Base-by-base conservation (phyloP, 176 grass and related monocot species). In the Phyllostachys edulis region DNA sequence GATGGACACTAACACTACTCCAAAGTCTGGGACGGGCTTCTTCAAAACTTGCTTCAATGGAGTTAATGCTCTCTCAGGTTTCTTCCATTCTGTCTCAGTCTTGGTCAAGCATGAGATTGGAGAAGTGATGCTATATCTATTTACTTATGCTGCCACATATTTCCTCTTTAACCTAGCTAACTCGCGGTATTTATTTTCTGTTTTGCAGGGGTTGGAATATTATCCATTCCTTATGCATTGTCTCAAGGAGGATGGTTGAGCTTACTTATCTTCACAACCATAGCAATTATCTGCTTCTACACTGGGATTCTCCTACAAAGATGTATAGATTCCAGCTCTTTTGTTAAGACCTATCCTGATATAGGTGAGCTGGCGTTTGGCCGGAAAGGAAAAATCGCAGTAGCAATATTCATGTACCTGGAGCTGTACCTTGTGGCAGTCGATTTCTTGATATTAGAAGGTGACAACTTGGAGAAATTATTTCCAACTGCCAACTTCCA, bases 1-100 rank as follows among this genome's bases (percentile, higher is more conserved):
- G 78, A 86, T 91, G 85, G 84, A 93, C 49, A 76, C 46, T n/a
- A 82, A 80, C 63, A 80, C 47, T 67, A 14, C 77, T 68, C 29
- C 79, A 47, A 93, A 97, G 80, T 83, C 89, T 50, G 89, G 91
- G 59, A 91, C 91, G 9, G 71, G 84, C 82, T 97, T 93, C 76
- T 85, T 91, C 56, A 97, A 90, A 85, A 97, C 94, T 70, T 97
- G 94, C 77, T 93, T 97, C 91, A 97, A 97, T 97, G 94, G 94
- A 62, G 89, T 91, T 42, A 97, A 97, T 89, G 94, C 91, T 51
- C 94, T 97, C 57, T 89, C 91, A 97, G 94, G 94, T 97, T 60
- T 82, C 20, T 52, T 82, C 42, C 29, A 52, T 61, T 44, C 37
- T 71, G 15, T 27, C 55, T 78, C 18, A 63, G 20, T 79, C 67